Evolutionary conservation across 768 basidiomycete genomes (phyloP).

Genomic region (Suillus spraguei): DNA sequence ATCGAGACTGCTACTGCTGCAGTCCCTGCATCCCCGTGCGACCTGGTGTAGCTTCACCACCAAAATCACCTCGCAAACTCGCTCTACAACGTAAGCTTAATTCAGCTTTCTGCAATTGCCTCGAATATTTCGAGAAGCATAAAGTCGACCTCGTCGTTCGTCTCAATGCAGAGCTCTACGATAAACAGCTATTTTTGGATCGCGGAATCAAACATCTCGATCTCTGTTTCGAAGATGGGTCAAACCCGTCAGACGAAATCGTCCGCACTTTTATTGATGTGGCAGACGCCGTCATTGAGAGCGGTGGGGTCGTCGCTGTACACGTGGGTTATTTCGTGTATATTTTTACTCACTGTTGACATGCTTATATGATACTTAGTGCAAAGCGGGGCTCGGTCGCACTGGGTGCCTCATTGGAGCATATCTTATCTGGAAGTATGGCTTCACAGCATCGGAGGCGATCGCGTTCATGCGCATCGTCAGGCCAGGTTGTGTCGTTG

Average conservation of each 20-base stretch:
- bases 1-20: constrained; percentile 41
- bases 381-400: constrained; percentile 94
- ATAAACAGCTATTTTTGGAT: constrained; percentile 76
- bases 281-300: constrained; percentile 75
- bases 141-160: constrained; percentile 91
- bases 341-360: constrained; percentile 15
- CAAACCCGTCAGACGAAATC: constrained; percentile 95
- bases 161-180: constrained; percentile 91
- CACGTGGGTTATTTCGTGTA: constrained; percentile 59
- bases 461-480: constrained; percentile 99
- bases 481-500: constrained; percentile 91
- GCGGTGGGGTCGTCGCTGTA: constrained; percentile 83
- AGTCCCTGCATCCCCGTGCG: constrained; percentile 30
- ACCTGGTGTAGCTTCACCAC: constrained; percentile 24
- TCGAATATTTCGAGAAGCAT: constrained; percentile 90
- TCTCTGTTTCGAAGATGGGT: constrained; percentile 97
- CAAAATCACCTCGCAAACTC: constrained; percentile 36
- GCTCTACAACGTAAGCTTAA: constrained; percentile 80
- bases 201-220: constrained; percentile 88
- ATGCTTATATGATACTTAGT: constrained; percentile 48
- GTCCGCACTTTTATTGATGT: constrained; percentile 89
- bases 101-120: constrained; percentile 83
- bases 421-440: constrained; percentile 98
- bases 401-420: constrained; percentile 98
- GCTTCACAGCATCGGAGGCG: constrained; percentile 93